Conservation (phyloP, 768 basidiomycete genomes). For the Suillus paluster region DNA sequence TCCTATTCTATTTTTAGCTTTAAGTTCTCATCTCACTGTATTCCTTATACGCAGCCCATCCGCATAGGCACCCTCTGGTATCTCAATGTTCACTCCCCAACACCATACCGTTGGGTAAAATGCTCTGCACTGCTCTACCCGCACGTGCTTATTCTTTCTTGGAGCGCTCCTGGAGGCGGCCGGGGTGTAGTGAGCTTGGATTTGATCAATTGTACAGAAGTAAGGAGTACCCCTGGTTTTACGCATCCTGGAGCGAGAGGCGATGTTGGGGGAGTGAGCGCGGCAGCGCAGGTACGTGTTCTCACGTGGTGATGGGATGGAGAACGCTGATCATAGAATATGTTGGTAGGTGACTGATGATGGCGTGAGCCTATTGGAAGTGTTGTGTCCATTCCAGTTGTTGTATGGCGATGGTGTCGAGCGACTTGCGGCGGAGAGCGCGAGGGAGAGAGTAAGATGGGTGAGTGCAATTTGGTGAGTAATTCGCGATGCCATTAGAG, state of each 20-base stretch:
- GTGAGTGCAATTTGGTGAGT: constrained; percentile 87
- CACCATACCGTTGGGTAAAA: constrained; percentile 80
- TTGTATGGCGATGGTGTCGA: constrained; percentile 90
- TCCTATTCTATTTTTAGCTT: neutral
- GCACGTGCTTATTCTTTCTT: constrained; percentile 84
- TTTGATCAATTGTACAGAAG: constrained; percentile 83
- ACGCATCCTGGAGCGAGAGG: constrained; percentile 80
- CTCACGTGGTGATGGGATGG: constrained; percentile 17
- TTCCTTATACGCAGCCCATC: constrained; percentile 62
- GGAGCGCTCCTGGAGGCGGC: constrained; percentile 84
- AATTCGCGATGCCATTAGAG: constrained; percentile 1
- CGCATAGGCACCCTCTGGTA: constrained; percentile 90
- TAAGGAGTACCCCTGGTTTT: constrained; percentile 82
- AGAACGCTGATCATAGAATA: constrained; percentile 11
- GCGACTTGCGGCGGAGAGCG: constrained; percentile 85
- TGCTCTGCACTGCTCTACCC: constrained; percentile 84
- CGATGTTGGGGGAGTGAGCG: constrained; percentile 88
- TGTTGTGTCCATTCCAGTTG: constrained; percentile 89
- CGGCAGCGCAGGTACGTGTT: constrained; percentile 53
- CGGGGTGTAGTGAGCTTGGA: constrained; percentile 87
- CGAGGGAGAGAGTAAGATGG: constrained; percentile 87
- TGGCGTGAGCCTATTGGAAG: constrained; percentile 58
- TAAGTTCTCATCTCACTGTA: constrained; percentile 13
- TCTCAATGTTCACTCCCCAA: constrained; percentile 85
- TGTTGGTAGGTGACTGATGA: constrained; percentile 18